phyloP scores from a whole-genome alignment of 306 rosid species.

The Lathyrus tuberosus region DNA sequence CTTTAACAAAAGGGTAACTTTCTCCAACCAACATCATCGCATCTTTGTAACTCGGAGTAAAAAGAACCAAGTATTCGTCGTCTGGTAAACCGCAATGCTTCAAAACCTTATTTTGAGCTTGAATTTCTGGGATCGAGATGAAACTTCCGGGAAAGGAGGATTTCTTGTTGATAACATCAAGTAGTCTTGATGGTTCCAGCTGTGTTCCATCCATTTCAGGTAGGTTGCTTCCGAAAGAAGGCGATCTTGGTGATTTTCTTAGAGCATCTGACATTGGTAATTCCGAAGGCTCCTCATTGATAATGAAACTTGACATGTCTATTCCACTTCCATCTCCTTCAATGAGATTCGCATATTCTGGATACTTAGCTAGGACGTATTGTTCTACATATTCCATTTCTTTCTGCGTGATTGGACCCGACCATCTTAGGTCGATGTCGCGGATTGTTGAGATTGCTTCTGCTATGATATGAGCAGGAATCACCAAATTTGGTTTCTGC shows the following conservation, averaged over 20 bases:
- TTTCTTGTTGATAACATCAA: conserved; percentile 65
- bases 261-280: conserved; percentile 47
- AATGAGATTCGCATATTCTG: conserved; percentile 62
- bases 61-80: conserved; percentile 68
- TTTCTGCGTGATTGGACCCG: conserved; percentile 85
- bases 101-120: conserved; percentile 68
- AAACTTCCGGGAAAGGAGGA: conserved; percentile 77
- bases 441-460: conserved; percentile 73
- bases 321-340: conserved; percentile 53
- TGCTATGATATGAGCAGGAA: conserved; percentile 73
- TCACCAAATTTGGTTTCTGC: conserved; percentile 58
- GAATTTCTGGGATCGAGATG: conserved; percentile 77
- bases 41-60: conserved; percentile 61
- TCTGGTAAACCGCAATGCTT: conserved; percentile 73
- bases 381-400: conserved; percentile 79
- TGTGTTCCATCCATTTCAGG: conserved; percentile 75
- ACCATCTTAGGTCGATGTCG: conserved; percentile 79
- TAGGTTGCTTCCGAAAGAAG: conserved; percentile 62
- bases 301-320: conserved; percentile 60
- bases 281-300: conserved; percentile 59
- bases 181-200: conserved; percentile 77
- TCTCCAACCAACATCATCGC: conserved; percentile 77
- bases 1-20: conserved; percentile 72
- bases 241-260: conserved; percentile 62
- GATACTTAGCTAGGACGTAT: conserved; percentile 80